Percentiles rank a stretch among this genome's conserved stretches.
phyloP scores from a whole-genome alignment of 2,329 filamentous ascomycete genomes.

The Phaeophleospora eucalypticola region DNA sequence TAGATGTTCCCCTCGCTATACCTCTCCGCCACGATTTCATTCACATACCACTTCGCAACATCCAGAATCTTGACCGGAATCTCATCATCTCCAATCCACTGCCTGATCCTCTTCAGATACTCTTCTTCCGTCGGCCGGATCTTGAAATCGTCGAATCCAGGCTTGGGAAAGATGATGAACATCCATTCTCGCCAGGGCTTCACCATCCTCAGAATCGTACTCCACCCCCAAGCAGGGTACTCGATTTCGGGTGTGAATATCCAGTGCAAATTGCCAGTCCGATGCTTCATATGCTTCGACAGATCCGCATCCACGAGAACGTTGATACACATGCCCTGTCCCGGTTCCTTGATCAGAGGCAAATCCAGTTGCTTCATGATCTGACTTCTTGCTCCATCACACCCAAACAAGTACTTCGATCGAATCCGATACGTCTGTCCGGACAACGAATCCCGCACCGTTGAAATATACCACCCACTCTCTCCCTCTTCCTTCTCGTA shows the following conservation, averaged over 20 bases:
- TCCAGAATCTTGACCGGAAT: slow-evolving; percentile 50
- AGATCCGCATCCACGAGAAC: slow-evolving; percentile 51
- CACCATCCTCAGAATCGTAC: slow-evolving; percentile 54
- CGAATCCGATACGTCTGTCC: slow-evolving; percentile 44
- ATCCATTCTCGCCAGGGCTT: slow-evolving; percentile 61
- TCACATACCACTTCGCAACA: slow-evolving; percentile 57
- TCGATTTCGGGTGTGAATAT: slow-evolving; percentile 51
- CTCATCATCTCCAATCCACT: slow-evolving; percentile 55
- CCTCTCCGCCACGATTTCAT: slow-evolving; percentile 57
- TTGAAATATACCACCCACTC: slow-evolving; percentile 32
- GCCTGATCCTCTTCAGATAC: slow-evolving; percentile 43
- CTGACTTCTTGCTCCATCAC: slow-evolving; percentile 50
- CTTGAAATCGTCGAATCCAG: slow-evolving; percentile 33
- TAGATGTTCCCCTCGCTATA: slow-evolving; percentile 51
- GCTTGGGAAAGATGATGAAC: slow-evolving; percentile 44
- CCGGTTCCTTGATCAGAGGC: slow-evolving; percentile 41
- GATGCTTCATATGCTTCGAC: slow-evolving; percentile 44
- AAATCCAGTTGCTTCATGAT: slow-evolving; percentile 46
- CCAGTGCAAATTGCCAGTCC: slow-evolving; percentile 59
- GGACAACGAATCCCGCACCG: slow-evolving; percentile 36
- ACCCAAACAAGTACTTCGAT: slow-evolving; percentile 57
- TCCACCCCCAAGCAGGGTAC: slow-evolving; percentile 51
- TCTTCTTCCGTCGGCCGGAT: slow-evolving; percentile 45
- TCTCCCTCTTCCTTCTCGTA: slow-evolving; percentile 21
- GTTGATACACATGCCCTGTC: slow-evolving; percentile 49